These are phyloP conservation scores for Chaetomiaceae sp. DNA, from an alignment of 2,329 filamentous ascomycete species.

Conservation along the genomic window DNA sequence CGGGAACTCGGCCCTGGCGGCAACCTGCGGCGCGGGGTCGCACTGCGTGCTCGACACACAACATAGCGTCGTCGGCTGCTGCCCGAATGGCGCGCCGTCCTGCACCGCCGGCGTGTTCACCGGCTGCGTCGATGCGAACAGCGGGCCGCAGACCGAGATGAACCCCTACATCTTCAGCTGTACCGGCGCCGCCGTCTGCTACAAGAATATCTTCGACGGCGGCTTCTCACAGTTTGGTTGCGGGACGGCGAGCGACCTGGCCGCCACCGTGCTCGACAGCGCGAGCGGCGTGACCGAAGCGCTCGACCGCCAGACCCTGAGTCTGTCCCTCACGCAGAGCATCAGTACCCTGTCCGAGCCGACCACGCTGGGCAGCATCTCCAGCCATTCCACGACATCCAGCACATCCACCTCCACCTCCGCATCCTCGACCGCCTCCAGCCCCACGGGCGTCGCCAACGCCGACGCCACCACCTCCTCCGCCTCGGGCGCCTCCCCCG, in stretches of 20 bases:
- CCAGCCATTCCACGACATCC: constrained; percentile 11
- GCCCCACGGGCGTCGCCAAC: constrained; percentile 3
- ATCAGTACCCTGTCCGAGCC: constrained; percentile 36
- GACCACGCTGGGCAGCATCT: constrained; percentile 34
- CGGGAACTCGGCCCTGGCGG: constrained; percentile 45
- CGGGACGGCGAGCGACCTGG: constrained; percentile 43
- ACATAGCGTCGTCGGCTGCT: constrained; percentile 49
- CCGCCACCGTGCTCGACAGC: constrained; percentile 42
- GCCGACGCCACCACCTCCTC: constrained; percentile 4
- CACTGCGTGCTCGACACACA: constrained; percentile 50
- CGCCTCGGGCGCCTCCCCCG: constrained; percentile 7
- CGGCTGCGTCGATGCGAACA: constrained; percentile 49
- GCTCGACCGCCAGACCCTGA: constrained; percentile 35
- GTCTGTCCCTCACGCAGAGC: constrained; percentile 36
- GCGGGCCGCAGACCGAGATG: constrained; percentile 42
- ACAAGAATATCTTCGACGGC: constrained; percentile 48
- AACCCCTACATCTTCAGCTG: constrained; percentile 55
- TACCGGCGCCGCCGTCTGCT: constrained; percentile 45
- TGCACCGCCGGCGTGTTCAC: constrained; percentile 54
- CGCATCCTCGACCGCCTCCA: constrained; percentile 1
- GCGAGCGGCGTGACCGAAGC: constrained; percentile 37
- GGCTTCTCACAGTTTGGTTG: constrained; percentile 54
- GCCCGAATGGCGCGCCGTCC: constrained; percentile 42
- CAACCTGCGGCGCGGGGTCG: constrained; percentile 51
- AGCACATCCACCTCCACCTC: constrained; percentile 12